Percentiles rank a stretch among this genome's conserved stretches.
phyloP scores from a whole-genome alignment of 2,329 filamentous ascomycete species.

The Fonsecaea nubica region DNA sequence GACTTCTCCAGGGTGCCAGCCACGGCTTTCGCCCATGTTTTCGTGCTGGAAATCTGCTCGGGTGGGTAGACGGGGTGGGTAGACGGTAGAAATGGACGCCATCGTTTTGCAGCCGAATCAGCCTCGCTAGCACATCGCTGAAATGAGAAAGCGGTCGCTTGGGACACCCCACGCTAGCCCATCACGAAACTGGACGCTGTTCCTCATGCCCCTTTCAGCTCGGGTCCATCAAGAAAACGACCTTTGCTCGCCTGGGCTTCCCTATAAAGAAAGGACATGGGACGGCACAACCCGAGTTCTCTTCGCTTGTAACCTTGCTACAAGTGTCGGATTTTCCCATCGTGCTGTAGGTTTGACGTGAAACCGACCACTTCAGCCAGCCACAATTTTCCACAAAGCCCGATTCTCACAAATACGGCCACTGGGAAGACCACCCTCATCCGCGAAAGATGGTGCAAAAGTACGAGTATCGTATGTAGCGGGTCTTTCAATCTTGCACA shows the following conservation, averaged over 20 bases:
- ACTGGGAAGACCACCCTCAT: neutral
- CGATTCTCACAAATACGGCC: neutral
- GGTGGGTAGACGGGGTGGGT: neutral
- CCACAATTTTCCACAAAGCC: neutral
- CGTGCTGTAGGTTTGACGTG: conserved; percentile 15
- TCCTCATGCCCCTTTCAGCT: conserved; percentile 11
- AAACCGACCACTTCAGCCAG: conserved; percentile 17
- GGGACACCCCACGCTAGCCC: conserved; percentile 12
- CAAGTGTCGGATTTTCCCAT: conserved; percentile 4
- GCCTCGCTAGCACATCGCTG: neutral
- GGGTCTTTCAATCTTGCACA: neutral
- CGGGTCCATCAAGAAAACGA: neutral
- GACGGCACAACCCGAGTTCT: neutral
- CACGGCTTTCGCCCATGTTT: neutral
- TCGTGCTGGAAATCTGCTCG: neutral
- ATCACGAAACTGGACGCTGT: neutral
- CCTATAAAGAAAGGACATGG: neutral
- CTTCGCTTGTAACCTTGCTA: conserved; percentile 10
- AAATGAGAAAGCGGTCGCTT: conserved; percentile 1
- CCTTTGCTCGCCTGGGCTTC: neutral
- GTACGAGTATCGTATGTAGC: neutral
- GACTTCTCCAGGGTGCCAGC: neutral
- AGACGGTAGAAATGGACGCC: neutral
- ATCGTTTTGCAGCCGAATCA: neutral
- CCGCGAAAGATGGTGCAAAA: neutral